Evolutionary conservation across 305 asterid species (phyloP).

Genomic region (Fraxinus angustifolia): DNA sequence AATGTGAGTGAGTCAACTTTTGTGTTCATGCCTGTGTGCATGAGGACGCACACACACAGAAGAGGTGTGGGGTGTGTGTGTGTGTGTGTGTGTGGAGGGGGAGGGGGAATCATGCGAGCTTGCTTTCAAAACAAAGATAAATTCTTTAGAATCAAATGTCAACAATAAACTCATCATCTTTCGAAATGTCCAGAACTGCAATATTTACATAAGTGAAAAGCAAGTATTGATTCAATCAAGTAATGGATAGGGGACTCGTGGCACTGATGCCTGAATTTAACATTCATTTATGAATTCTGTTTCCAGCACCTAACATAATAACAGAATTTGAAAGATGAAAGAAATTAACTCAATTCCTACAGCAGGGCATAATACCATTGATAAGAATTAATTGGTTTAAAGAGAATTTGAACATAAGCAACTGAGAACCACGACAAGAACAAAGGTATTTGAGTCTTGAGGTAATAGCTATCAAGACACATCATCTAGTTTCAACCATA

Average conservation of each 20-base stretch:
- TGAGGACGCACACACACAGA: not conserved
- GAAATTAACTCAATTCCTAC: slow-evolving; percentile 24
- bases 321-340: not conserved
- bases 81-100: too few species aligned
- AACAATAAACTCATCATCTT: not conserved
- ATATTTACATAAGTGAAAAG: not conserved
- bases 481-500: not conserved
- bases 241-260: not conserved
- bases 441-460: not conserved
- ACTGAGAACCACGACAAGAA: not conserved
- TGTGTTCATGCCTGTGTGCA: not conserved
- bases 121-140: not conserved
- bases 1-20: not conserved
- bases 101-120: not conserved
- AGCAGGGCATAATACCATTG: not conserved
- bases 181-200: not conserved
- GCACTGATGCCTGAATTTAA: not conserved
- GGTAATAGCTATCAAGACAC: not conserved
- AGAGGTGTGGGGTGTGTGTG: too few species aligned
- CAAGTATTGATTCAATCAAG: not conserved
- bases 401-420: not conserved
- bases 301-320: not conserved
- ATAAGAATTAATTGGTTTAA: not conserved
- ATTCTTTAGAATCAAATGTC: not conserved
- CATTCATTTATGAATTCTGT: not conserved